Evolutionary conservation across 2,329 filamentous ascomycete species (phyloP), one percentile per base, ranked within the genome.

Genomic region (Onygenales sp.): DNA sequence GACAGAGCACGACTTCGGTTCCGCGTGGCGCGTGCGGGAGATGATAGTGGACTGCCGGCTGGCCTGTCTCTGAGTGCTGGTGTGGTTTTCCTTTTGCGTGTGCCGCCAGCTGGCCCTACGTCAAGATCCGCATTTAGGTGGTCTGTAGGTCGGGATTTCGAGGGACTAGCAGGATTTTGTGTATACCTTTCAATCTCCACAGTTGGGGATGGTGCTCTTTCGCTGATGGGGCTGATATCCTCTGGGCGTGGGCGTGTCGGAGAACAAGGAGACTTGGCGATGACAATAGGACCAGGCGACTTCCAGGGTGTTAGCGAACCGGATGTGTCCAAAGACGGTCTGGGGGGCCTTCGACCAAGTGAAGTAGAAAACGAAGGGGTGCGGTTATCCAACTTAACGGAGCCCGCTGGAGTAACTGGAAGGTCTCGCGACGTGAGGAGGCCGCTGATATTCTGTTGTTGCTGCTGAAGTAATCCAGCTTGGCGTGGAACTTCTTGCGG

Each of bases 211-310:
- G 63, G 61, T 2, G 66, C 69, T 43, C 63, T 64, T 38, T 74
- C 72, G 48, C 72, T 75, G 52, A 75, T 73, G 0, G 72, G 72
- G 58, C 72, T 75, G 9, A 75, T 67, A 59, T 74, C 72, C 51
- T 71, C 70, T 2, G 71, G 66, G 5, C 66, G 63, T 45, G 72
- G 72, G 2, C 68, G 66, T 49, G 64, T 59, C 8, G 72, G 72
- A 17, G 72, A 74, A 13, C 62, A 61, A 32, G 70, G 69, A 5
- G 67, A 69, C 14, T 63, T 56, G 0, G 69, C 61, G 39, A 61
- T 61, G 14, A 55, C 52, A 13, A 72, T 63, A 7, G 61, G 68
- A 42, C 65, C 50, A 21, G 70, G 69, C 38, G 65, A 64, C 50
- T 66, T 75, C 72, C 72, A 75, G 3, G 70, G 73, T 1, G 72